These are phyloP conservation scores for Linnemannia zychae DNA, from an alignment of 192 early-diverging fungal genomes.

Conservation along the genomic window DNA sequence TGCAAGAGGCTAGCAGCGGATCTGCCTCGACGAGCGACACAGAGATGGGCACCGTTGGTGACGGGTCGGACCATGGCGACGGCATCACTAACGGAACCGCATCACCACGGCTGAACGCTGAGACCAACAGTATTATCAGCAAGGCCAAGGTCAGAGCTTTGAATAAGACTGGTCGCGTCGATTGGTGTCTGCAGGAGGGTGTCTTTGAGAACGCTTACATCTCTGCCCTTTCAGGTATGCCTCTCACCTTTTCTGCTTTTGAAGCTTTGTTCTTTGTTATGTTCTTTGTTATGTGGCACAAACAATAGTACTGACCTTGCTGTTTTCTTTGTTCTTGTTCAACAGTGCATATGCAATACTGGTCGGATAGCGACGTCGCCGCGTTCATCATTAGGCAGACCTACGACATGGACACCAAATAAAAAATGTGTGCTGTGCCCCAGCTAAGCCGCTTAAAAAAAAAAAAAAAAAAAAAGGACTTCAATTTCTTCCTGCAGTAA, in stretches of 20 bases:
- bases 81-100: conserved; percentile 10
- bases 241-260: conserved; percentile 13
- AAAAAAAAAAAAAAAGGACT: not conserved
- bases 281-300: not conserved
- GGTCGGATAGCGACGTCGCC: conserved; percentile 70
- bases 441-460: conserved; percentile 16
- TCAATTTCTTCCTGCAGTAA: too few relatives aligned
- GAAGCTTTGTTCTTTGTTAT: not conserved
- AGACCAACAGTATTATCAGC: conserved; percentile 32
- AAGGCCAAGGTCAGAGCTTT: conserved; percentile 58
- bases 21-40: conserved; percentile 21
- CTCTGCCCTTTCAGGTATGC: conserved; percentile 56
- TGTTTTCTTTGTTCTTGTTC: not conserved
- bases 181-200: conserved; percentile 66
- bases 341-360: conserved; percentile 59
- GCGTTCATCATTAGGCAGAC: conserved; percentile 73
- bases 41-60: conserved; percentile 16
- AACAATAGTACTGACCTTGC: not conserved
- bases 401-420: conserved; percentile 53
- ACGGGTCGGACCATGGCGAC: conserved; percentile 21
- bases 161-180: conserved; percentile 65
- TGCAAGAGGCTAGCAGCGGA: conserved; percentile 15
- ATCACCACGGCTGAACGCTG: conserved; percentile 17
- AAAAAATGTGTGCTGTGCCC: not conserved
- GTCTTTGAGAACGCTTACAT: conserved; percentile 62